Base-by-base conservation (phyloP, 495 filamentous ascomycete species). In the Talaromyces liani region DNA sequence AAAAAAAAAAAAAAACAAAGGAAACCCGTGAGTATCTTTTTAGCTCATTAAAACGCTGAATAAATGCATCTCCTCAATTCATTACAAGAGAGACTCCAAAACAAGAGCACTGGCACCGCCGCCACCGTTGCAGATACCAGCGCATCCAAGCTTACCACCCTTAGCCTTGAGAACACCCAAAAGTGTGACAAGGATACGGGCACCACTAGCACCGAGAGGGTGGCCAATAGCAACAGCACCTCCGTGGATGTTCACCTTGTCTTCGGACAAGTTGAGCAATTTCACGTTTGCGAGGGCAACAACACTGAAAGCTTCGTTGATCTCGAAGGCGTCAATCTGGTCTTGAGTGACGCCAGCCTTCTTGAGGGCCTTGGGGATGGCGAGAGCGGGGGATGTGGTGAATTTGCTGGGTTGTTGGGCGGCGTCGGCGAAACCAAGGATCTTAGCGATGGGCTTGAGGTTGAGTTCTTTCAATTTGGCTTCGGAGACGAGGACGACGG, bases 271-370 rank as follows among this genome's bases (percentile, higher is more conserved):
- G 59, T 78, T 80, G 33, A 98, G 86, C 45, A 98, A 70, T 82
- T 97, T 96, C 78, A 96, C 84, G 77, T 98, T 98, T 63, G 94
- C 93, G 56, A 98, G 79, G 16, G 94, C 93, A 54, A 98, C 94
- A 25, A 98, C 94, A 51, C 89, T 92, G 83, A 98, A 98, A 6
- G 94, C 94, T 79, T 98, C 94, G 77, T 98, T 98, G 82, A 98
- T 97, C 82, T 98, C 94, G 70, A 93, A 98, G 66, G 87, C 93
- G 69, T 97, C 93, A 58, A 98, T 84, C 45, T 87, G 78, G 53
- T 88, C 81, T 67, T 87, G 83, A 36, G 85, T 82, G 58, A 97
- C 75, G 63, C 87, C 86, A 39, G 94, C 94, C 75, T 98, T 93
- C 81, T 90, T 89, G 66, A 98, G 84, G 14, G 94, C 94, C 82